Percentiles rank a stretch among this genome's conserved stretches.
phyloP scores from a whole-genome alignment of 805 yeast genomes.

The Sugiyamaella smithiae region DNA sequence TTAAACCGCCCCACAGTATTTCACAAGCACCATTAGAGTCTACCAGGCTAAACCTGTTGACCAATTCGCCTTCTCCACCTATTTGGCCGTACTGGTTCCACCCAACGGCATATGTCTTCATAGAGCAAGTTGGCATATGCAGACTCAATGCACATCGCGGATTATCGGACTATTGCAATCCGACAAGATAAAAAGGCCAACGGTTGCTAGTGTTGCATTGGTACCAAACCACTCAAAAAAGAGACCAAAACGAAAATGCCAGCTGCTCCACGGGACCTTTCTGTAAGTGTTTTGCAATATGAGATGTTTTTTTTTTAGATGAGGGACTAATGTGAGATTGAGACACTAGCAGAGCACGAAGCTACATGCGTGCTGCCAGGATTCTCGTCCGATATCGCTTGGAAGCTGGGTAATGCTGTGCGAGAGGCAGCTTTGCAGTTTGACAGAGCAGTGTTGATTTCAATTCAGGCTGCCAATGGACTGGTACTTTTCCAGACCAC shows the following conservation, averaged over 20 bases:
- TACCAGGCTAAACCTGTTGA: not conserved
- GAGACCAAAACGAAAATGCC: not conserved
- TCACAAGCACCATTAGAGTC: not conserved
- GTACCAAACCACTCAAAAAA: not conserved
- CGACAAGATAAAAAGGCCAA: not conserved
- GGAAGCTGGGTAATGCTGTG: constrained; percentile 72
- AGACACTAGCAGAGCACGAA: constrained; percentile 28
- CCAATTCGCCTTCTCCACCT: not conserved
- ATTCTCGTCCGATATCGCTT: constrained; percentile 56
- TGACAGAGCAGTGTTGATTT: constrained; percentile 27
- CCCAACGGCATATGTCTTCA: not conserved
- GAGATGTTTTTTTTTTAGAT: too few relatives aligned
- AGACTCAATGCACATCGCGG: constrained; percentile 1
- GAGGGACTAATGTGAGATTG: too few relatives aligned
- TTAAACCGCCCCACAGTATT: not conserved
- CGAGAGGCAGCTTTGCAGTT: constrained; percentile 65
- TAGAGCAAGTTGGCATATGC: not conserved
- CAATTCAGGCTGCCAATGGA: constrained; percentile 26
- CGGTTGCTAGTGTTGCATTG: not conserved
- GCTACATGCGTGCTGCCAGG: constrained; percentile 26
- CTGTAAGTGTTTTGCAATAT: not conserved
- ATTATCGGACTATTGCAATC: constrained; percentile 1
- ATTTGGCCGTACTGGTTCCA: not conserved
- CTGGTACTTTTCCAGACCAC: constrained; percentile 30
- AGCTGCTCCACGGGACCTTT: not conserved